phyloP scores from a whole-genome alignment of 306 rosid species.

The Ziziphus jujuba region DNA sequence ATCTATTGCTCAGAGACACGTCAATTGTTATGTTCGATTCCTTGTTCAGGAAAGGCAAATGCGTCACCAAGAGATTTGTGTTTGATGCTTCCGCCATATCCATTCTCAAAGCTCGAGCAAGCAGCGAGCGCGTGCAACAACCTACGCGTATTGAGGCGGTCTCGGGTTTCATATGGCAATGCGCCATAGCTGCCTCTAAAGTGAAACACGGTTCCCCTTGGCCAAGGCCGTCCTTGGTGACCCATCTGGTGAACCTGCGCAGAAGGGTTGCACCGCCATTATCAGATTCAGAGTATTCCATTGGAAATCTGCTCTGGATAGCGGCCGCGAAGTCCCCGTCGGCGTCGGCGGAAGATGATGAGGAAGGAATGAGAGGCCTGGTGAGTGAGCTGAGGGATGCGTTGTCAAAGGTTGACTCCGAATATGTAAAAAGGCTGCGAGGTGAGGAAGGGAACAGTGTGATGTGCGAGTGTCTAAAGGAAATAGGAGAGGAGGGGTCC shows the following conservation, averaged over 20 bases:
- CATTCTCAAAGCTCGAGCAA: constrained; percentile 8
- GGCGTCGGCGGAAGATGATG: not conserved
- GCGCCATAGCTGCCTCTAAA: constrained; percentile 28
- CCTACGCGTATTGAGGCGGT: constrained; percentile 38
- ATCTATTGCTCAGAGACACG: constrained; percentile 29
- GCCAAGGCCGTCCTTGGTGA: constrained; percentile 15
- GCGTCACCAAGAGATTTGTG: constrained; percentile 40
- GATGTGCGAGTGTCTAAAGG: constrained; percentile 18
- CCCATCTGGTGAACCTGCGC: constrained; percentile 39
- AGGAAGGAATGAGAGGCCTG: constrained; percentile 2
- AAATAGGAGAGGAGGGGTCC: not conserved
- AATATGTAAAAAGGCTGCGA: constrained; percentile 17
- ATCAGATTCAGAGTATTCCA: constrained; percentile 10
- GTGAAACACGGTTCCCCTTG: constrained; percentile 7
- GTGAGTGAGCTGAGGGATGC: constrained; percentile 26
- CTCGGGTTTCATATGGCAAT: constrained; percentile 42
- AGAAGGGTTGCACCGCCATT: constrained; percentile 3
- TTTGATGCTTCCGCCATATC: constrained; percentile 32
- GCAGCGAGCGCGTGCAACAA: not conserved
- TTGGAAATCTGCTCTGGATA: constrained; percentile 38
- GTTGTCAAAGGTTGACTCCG: constrained; percentile 19
- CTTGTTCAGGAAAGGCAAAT: constrained; percentile 21
- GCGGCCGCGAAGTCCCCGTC: not conserved
- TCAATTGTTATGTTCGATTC: constrained; percentile 25
- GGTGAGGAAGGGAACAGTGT: constrained; percentile 10